phyloP scores from a whole-genome alignment of 176 grass and related monocot species.

The Triticum monococcum region DNA sequence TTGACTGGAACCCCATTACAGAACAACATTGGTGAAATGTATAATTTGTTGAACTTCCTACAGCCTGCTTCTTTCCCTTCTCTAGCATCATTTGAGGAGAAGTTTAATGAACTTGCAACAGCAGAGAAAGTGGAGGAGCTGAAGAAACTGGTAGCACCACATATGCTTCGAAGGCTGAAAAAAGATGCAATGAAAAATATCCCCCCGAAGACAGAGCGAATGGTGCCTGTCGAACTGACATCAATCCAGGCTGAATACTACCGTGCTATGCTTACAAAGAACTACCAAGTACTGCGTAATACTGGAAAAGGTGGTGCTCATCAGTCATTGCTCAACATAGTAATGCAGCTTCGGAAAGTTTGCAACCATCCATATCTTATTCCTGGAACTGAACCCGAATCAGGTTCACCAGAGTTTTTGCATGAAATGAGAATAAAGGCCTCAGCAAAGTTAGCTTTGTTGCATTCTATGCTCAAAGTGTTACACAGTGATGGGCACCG shows the following conservation, averaged over 20 bases:
- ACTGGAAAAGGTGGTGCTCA: constrained; percentile 81
- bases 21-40: constrained; percentile 99
- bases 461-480: constrained; percentile 94
- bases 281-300: constrained; percentile 89
- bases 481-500: constrained; percentile 89
- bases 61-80: constrained; percentile 95
- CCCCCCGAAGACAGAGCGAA: constrained; percentile 91
- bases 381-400: constrained; percentile 93
- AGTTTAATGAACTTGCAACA: constrained; percentile 94
- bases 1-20: constrained; percentile 97
- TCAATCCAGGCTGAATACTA: constrained; percentile 99
- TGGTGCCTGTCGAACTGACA: constrained; percentile 94
- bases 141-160: constrained; percentile 98
- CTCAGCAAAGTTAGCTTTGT: constrained; percentile 81
- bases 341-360: constrained; percentile 99
- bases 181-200: constrained; percentile 99
- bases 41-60: constrained; percentile 93
- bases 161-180: constrained; percentile 94
- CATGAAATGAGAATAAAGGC: constrained; percentile 99
- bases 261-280: constrained; percentile 96
- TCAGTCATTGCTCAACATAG: constrained; percentile 94
- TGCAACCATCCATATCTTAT: constrained; percentile 99
- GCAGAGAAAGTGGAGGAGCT: constrained; percentile 96
- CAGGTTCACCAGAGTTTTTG: constrained; percentile 81
- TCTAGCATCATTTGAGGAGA: constrained; percentile 89